Conservation (phyloP, 2,329 filamentous ascomycete species). For the Fulvia fulva region DNA sequence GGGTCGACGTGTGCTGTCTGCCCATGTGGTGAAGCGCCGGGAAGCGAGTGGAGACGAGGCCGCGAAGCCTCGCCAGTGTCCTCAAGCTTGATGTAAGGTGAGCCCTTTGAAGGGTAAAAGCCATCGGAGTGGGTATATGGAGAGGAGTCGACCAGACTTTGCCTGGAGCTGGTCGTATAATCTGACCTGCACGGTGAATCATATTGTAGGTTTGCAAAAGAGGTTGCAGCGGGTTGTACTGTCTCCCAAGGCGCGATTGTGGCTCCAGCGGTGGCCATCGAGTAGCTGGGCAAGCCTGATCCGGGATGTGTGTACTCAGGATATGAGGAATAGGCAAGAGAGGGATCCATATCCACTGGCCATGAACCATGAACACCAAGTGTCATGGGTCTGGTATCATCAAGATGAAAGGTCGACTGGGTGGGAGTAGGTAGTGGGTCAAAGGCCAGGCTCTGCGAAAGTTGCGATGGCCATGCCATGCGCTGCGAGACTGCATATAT, state of each 20-base stretch:
- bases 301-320: neutral
- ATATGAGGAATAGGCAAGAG: neutral
- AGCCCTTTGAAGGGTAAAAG: slow-evolving; percentile 9
- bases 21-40: slow-evolving; percentile 1
- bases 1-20: slow-evolving; percentile 13
- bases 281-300: slow-evolving; percentile 4
- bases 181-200: slow-evolving; percentile 22
- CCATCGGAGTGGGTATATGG: slow-evolving; percentile 24
- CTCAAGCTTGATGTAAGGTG: slow-evolving; percentile 26
- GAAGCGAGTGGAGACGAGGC: slow-evolving; percentile 15
- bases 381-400: neutral
- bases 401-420: slow-evolving; percentile 13
- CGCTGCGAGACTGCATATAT: slow-evolving; percentile 13
- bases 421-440: slow-evolving; percentile 17
- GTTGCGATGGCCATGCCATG: slow-evolving; percentile 16
- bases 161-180: slow-evolving; percentile 21
- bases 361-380: neutral
- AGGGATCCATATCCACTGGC: neutral
- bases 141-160: slow-evolving; percentile 23
- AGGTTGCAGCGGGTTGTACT: neutral
- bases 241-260: slow-evolving; percentile 14
- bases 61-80: slow-evolving; percentile 6
- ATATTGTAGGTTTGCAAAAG: slow-evolving; percentile 9
- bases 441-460: slow-evolving; percentile 4
- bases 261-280: slow-evolving; percentile 14